Evolutionary conservation across 2,329 filamentous ascomycete species (phyloP), one percentile per base, ranked within the genome.

Genomic region (Capronia coronata): DNA sequence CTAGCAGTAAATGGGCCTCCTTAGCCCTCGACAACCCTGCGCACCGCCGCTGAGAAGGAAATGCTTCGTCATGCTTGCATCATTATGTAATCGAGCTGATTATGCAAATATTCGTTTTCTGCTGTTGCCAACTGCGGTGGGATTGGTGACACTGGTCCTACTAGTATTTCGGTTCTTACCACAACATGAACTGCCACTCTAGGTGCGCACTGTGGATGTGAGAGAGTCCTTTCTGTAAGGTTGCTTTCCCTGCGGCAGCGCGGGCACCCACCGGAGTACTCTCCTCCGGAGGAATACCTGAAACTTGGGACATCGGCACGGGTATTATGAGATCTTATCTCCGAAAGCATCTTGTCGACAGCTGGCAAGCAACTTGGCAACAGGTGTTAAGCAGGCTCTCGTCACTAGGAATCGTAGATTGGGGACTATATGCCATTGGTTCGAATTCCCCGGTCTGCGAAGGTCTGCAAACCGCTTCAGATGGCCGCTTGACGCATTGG

Each of bases 11-110:
- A n/a, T 34, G 13, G 7, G 23, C 5, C 23, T 27, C 23, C 23
- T 27, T 5, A 5, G 23, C 10, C 30, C 30, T 13, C n/a, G 9
- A 5, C 14, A 14, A 13, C 14, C 14, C 42, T 25, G 14, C n/a
- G 16, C 41, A 29, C 32, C 30, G 18, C 21, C 43, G 44, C 34
- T 38, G 18, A 38, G 7, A 37, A 18, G n/a, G n/a, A 39, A 18
- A 29, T 49, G 54, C 54, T 56, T 56, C 40, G 54, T 56, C 54
- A 56, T 38, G 46, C 27, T 18, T 34, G 35, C 42, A 30, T 21
- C 16, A 27, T 54, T 56, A 54, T 49, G 51, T 56, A 51, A 56
- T 56, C 54, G 14, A 16, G 22, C 34, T 27, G 25, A 40, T 39
- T 40, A 29, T 47, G 39, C 50, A 40, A 53, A 34, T 41, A 19